Evolutionary conservation across 73 alveolate species (phyloP).

Genomic region (Paramecium sonneborni): DNA sequence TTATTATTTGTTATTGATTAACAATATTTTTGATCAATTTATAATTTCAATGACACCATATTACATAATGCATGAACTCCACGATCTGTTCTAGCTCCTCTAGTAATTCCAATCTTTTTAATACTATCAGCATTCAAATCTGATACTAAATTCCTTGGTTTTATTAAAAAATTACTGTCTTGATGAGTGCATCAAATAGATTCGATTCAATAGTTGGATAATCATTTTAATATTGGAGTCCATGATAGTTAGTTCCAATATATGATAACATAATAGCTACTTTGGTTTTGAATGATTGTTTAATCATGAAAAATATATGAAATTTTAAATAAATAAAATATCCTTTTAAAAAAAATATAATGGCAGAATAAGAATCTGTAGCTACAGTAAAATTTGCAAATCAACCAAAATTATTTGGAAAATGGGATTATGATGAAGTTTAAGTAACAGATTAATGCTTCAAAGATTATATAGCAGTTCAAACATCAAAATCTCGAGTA

Average conservation of each 20-base stretch:
- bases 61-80: conserved; percentile 91
- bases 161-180: background rate
- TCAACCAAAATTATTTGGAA: conserved; percentile 87
- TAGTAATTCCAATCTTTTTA: conserved; percentile 74
- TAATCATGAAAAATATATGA: background rate
- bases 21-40: conserved; percentile 39
- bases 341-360: conserved; percentile 35
- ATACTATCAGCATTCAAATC: conserved; percentile 77
- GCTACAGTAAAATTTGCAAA: conserved; percentile 54
- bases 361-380: conserved; percentile 57
- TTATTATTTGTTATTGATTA: conserved; percentile 49
- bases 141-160: conserved; percentile 68
- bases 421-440: conserved; percentile 89
- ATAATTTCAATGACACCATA: conserved; percentile 74
- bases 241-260: conserved; percentile 63
- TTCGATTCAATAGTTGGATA: conserved; percentile 46
- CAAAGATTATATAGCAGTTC: conserved; percentile 88
- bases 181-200: conserved; percentile 28
- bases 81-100: conserved; percentile 91
- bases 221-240: background rate
- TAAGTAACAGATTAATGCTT: conserved; percentile 83
- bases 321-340: background rate
- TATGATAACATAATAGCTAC: conserved; percentile 56
- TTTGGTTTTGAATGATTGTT: conserved; percentile 55
- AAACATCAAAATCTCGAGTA: conserved; percentile 76